These are phyloP conservation scores for Mycena vulgaris DNA, from an alignment of 768 basidiomycete genomes.

Conservation along the genomic window DNA sequence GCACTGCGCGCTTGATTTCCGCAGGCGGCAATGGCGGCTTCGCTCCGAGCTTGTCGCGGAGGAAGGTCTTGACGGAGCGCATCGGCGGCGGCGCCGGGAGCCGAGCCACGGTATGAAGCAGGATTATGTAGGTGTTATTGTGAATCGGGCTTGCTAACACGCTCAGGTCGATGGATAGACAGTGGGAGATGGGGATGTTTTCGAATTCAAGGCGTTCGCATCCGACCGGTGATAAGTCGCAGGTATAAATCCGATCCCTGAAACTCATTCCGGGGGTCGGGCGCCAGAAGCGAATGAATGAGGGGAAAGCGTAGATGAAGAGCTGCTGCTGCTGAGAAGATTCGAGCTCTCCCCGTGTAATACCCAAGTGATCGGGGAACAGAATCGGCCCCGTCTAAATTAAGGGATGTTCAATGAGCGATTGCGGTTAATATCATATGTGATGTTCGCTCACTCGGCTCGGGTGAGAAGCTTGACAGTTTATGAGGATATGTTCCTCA, in stretches of 20 bases:
- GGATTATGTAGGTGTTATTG: background rate
- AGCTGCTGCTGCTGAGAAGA: background rate
- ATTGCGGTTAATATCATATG: too few relatives aligned
- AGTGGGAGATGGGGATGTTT: background rate
- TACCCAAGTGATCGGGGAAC: background rate
- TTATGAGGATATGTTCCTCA: too few relatives aligned
- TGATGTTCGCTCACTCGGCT: too few relatives aligned
- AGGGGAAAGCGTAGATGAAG: background rate
- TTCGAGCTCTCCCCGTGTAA: background rate
- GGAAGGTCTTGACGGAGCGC: background rate
- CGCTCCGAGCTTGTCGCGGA: background rate
- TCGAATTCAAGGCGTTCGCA: background rate
- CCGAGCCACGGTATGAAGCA: background rate
- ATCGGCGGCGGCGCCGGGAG: background rate
- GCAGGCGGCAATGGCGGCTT: background rate
- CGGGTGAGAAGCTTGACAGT: too few relatives aligned
- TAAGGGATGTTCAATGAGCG: background rate
- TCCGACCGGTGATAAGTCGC: background rate
- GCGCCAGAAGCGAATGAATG: background rate
- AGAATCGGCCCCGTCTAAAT: background rate
- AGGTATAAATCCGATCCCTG: background rate
- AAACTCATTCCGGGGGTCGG: background rate
- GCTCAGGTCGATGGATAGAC: background rate
- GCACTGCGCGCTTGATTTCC: background rate
- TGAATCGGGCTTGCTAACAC: background rate